Base-by-base conservation (phyloP, 805 yeast genomes). In the Wickerhamiella brachini region DNA sequence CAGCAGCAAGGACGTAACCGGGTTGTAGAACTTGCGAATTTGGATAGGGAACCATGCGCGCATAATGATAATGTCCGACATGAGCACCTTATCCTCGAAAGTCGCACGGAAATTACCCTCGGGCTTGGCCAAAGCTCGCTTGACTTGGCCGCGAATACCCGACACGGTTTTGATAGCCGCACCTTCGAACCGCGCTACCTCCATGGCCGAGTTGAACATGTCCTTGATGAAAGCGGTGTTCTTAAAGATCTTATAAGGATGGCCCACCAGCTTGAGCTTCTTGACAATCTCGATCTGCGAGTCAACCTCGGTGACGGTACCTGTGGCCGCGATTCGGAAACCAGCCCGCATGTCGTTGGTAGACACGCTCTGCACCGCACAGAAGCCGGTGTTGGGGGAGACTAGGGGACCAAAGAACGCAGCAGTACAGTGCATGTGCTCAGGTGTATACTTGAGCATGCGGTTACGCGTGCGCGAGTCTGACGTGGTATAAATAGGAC, bases 401-500 rank as follows among this genome's bases (percentile, higher is more conserved):
- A 90, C 96, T 51, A 93, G 74, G 12, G 99, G 99, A 1, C 98
- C 98, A 63, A 88, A 93, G 67, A 93, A 88, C 31, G 95, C 83
- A 0, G 95, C 97, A 64, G 83, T 81, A 74, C 98, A 93, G 65
- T 84, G 90, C 22, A 96, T 86, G 67, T 93, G 99, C 64, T 93
- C 99, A 7, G 98, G 98, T 0, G 98, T 93, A 66, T 93, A 93
- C 65, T 93, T 93, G 69, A 93, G 76, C 96, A 93, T 86, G 71
- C 98, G 83, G 62, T 89, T 90, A 73, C 99, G 79, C 13, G 99
- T 93, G 70, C 99, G 77, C 6, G 98, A 93, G 68, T 93, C 99
- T 6, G 95, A 80, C 0, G 98, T 93, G 3, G 98, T 89, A 66
- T 89, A 93, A 23, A 93, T 76, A 8, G 99, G 99, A 51, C 90